phyloP scores from a whole-genome alignment of 2,329 filamentous ascomycete genomes.

The Bipolaris victoriae region DNA sequence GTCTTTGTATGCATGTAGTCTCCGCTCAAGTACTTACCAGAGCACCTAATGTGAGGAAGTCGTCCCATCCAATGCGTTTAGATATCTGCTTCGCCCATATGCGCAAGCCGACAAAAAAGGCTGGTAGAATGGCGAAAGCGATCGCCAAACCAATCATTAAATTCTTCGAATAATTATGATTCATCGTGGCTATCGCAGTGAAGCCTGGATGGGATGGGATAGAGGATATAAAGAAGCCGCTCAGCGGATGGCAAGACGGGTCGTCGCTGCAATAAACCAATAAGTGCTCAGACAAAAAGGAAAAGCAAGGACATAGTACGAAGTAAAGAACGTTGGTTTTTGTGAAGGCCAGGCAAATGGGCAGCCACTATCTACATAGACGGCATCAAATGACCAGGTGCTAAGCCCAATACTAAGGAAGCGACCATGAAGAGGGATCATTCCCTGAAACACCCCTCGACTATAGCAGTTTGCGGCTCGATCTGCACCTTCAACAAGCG shows the following conservation, averaged over 20 bases:
- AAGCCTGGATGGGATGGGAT: background rate
- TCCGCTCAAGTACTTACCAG: constrained; percentile 21
- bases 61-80: constrained; percentile 30
- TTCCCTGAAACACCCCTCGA: background rate
- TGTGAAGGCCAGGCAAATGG: background rate
- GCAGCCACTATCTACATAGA: background rate
- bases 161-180: constrained; percentile 29
- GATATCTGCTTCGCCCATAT: constrained; percentile 30
- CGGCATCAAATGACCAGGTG: background rate
- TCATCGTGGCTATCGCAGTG: constrained; percentile 18
- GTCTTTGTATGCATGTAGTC: too few relatives aligned
- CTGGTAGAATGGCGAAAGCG: constrained; percentile 28
- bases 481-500: background rate
- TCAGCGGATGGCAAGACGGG: background rate
- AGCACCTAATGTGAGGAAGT: constrained; percentile 30
- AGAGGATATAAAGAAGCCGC: background rate
- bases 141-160: constrained; percentile 29
- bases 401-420: background rate
- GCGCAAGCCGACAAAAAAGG: constrained; percentile 26
- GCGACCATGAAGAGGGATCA: background rate
- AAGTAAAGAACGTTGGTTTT: background rate
- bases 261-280: background rate
- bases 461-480: background rate
- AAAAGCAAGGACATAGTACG: background rate
- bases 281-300: background rate